Evolutionary conservation across 495 filamentous ascomycete species (phyloP), one percentile per base, ranked within the genome.

Genomic region (Darksidea phi): DNA sequence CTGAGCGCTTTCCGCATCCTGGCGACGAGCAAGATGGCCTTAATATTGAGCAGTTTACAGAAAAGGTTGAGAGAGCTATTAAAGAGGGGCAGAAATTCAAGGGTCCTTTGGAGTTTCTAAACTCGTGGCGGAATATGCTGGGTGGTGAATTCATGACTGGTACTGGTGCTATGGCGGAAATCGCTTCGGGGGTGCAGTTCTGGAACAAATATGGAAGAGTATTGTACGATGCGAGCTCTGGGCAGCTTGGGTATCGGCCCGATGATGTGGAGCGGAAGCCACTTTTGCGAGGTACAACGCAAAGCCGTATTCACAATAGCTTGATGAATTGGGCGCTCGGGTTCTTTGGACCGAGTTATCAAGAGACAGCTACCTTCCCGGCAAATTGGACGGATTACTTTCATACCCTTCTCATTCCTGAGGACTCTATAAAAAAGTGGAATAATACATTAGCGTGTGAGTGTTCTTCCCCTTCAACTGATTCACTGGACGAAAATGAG

Each of bases 151-250:
- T 70, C 6, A 71, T 84, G 17, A 76, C 81, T 0, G 75, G 73
- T 17, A 71, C 74, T 6, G 80, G 81, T 15, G 81, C 80, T 1
- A 67, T 73, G 12, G 81, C 79, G 1, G 80, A 82, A 60, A 79
- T 78, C 25, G 70, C 71, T 28, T 67, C 80, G 11, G 80, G 81
- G 13, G 78, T 78, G 0, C 51, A 67, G 15, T 78, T 81, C 61
- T 82, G 80, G 81, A 78, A 76, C 52, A 65, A 74, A n/a, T 84
- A 84, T 51, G 80, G 80, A 2, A 73, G 80, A 25, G 69, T 74
- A 8, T 61, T 83, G 17, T 82, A 78, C 61, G 77, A 76, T 26
- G 78, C 80, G 8, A 67, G 70, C 2, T 34, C 63, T 17, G 77
- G 73, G 10, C 70, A 78, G 28, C 61, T 76, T 0, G 54, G 67